A percentile compares a stretch with the other conserved stretches of the same genome.
Evolutionary conservation across 208 protist genomes (phyloP).

Genomic region (Blastocrithidia nonstop): DNA sequence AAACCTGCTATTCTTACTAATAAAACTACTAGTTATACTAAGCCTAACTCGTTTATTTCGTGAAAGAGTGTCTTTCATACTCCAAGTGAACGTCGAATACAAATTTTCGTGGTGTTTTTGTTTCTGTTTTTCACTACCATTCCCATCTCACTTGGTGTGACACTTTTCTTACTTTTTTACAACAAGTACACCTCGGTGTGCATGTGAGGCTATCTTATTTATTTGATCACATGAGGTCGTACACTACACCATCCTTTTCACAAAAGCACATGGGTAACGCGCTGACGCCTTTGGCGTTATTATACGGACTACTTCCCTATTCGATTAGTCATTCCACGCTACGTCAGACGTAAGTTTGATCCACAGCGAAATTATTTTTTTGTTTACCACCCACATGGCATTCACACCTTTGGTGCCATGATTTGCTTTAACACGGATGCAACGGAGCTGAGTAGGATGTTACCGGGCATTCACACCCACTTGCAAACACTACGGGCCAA

Average conservation of each 20-base stretch:
- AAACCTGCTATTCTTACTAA: conserved; percentile 4
- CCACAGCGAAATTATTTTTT: conserved; percentile 70
- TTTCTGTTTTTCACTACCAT: conserved; percentile 64
- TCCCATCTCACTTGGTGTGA: conserved; percentile 19
- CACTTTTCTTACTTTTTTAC: conserved; percentile 17
- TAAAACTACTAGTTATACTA: conserved; percentile 1
- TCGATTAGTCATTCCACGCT: conserved; percentile 40
- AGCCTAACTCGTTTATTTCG: conserved; percentile 10
- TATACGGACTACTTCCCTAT: conserved; percentile 78
- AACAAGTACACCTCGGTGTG: conserved; percentile 33
- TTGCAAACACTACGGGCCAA: conserved; percentile 75
- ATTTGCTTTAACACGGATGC: conserved; percentile 49
- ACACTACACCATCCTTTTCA: conserved; percentile 25
- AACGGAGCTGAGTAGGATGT: conserved; percentile 15
- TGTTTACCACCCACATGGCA: conserved; percentile 77
- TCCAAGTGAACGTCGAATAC: conserved; percentile 25
- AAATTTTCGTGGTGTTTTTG: conserved; percentile 19
- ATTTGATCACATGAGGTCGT: conserved; percentile 41
- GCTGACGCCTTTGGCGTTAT: conserved; percentile 29
- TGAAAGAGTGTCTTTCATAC: conserved; percentile 34
- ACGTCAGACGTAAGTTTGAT: conserved; percentile 27
- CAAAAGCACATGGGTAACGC: conserved; percentile 9
- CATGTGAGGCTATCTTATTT: conserved; percentile 44
- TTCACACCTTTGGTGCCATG: conserved; percentile 78
- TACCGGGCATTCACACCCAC: conserved; percentile 57